Base-by-base conservation (phyloP, 306 rosid species). In the Trifolium pratense region DNA sequence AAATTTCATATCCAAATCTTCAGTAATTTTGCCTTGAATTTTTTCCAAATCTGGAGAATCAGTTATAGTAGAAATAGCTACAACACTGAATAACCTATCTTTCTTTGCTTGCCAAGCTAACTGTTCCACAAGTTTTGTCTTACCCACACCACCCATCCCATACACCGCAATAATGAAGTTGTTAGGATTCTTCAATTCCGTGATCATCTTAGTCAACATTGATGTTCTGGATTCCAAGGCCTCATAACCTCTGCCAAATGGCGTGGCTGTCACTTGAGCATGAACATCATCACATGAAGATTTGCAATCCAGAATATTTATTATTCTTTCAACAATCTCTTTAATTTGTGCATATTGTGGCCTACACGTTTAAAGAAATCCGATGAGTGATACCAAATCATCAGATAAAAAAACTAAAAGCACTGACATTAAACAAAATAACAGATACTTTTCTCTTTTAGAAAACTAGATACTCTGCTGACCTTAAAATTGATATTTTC, bases 1-100 rank as follows among this genome's bases (percentile, higher is more conserved):
- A 17, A 61, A 31, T 31, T 61, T 32, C 11, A 72, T 1, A 32
- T 10, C 43, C 55, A 79, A 65, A 1, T 13, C 10, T 15, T 72
- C 51, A 3, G 70, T 69, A 18, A 78, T 34, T 63, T 52, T 51
- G n/a, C 7, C 8, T 78, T 71, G 77, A 52, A 77, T 70, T 3
- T 7, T 61, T 36, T 26, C 16, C 25, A 46, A 13, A 49, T 77
- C 3, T 25, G 67, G 73, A 31, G 73, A 51, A 21, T 3, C 6
- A 0, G 52, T 63, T 29, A 53, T 49, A 9, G 20, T 18, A 36
- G 60, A 68, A 60, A 29, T 16, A 12, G 42, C 52, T 0, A 71
- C 73, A n/a, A 0, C 37, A 63, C 3, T 10, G 36, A 70, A 70
- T 10, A 13, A 61, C 0, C 63, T 32, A 1, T n/a, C 58, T 1